Evolutionary conservation across 1,139 yeast species (phyloP).

Genomic region (Candida sp.): DNA sequence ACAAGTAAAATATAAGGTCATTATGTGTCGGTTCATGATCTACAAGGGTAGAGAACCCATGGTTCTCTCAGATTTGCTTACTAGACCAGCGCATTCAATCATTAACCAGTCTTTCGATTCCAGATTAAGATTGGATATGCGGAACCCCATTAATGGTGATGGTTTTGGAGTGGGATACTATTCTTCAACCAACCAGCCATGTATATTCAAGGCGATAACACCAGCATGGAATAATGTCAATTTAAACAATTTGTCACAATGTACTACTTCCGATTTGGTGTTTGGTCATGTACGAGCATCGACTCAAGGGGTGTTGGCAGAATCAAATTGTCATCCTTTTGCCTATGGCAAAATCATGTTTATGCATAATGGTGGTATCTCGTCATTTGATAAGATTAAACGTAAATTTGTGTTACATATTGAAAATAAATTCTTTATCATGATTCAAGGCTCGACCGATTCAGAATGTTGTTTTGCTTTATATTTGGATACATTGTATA

Average conservation of each 20-base stretch:
- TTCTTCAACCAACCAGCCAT: conserved; percentile 47
- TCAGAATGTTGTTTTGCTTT: conserved; percentile 94
- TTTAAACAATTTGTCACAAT: conserved; percentile 77
- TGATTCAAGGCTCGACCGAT: conserved; percentile 91
- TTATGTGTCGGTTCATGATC: conserved; percentile 50
- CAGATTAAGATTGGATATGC: conserved; percentile 78
- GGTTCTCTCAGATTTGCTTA: conserved; percentile 77
- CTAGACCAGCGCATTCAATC: conserved; percentile 95
- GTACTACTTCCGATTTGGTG: conserved; percentile 79
- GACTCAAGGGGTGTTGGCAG: conserved; percentile 90
- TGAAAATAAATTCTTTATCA: conserved; percentile 74
- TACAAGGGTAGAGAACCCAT: conserved; percentile 68
- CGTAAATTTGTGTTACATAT: conserved; percentile 67
- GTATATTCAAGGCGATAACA: conserved; percentile 85
- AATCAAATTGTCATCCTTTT: conserved; percentile 96
- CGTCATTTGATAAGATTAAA: conserved; percentile 71
- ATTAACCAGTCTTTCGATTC: conserved; percentile 96
- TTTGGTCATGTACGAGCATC: conserved; percentile 97
- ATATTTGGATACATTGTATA: conserved; percentile 71
- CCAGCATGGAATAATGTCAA: conserved; percentile 98
- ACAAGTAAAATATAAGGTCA: background rate
- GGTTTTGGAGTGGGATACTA: conserved; percentile 98
- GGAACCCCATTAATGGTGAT: conserved; percentile 94
- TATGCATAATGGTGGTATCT: conserved; percentile 96
- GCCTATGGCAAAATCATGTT: conserved; percentile 84